Conservation (phyloP, 805 yeast genomes). For the Candida ipomoeae region DNA sequence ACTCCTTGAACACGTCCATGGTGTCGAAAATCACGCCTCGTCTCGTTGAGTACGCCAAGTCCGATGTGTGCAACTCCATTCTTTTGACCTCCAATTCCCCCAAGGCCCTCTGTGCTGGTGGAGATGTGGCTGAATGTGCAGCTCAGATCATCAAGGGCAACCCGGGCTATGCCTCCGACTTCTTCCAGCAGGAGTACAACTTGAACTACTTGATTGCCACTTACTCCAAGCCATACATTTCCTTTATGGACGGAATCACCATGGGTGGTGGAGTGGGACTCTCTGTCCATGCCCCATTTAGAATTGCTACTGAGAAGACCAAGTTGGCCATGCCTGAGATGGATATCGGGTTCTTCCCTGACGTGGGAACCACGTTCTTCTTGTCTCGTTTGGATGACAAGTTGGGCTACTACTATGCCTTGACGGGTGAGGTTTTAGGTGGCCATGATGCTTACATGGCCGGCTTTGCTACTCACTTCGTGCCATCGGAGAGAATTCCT, state of each 20-base stretch:
- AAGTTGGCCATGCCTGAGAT: slow-evolving; percentile 97
- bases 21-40: slow-evolving; percentile 67
- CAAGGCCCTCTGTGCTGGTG: slow-evolving; percentile 90
- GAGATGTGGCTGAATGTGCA: slow-evolving; percentile 86
- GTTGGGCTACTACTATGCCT: slow-evolving; percentile 78
- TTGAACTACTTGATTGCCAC: slow-evolving; percentile 76
- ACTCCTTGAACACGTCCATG: slow-evolving; percentile 79
- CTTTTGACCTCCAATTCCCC: slow-evolving; percentile 63
- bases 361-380: slow-evolving; percentile 91
- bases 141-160: slow-evolving; percentile 48
- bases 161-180: slow-evolving; percentile 49
- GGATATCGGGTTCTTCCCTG: slow-evolving; percentile 94
- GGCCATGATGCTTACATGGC: slow-evolving; percentile 80
- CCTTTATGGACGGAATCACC: slow-evolving; percentile 85
- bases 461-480: slow-evolving; percentile 90
- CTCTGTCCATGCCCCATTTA: slow-evolving; percentile 84
- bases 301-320: slow-evolving; percentile 89
- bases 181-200: slow-evolving; percentile 77
- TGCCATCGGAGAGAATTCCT: slow-evolving; percentile 59
- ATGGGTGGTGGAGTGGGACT: slow-evolving; percentile 99
- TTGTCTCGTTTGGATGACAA: slow-evolving; percentile 78
- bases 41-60: slow-evolving; percentile 69
- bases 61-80: slow-evolving; percentile 58
- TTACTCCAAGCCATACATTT: slow-evolving; percentile 82
- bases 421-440: slow-evolving; percentile 74